These are phyloP conservation scores for Starmera quercuum DNA, from an alignment of 805 yeast species.

Conservation along the genomic window DNA sequence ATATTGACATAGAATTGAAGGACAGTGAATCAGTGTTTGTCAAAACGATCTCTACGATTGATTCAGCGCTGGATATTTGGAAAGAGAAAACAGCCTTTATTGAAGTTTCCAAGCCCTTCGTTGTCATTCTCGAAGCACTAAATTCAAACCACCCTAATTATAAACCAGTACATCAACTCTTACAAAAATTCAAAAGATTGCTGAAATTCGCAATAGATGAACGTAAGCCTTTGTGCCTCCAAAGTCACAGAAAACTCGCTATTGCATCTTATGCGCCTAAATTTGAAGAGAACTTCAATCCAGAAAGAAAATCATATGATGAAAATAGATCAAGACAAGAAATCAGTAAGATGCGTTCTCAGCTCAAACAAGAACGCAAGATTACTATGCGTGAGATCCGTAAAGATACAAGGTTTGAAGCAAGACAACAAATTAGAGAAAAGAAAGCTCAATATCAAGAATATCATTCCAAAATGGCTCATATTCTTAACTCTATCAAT, in stretches of 20 bases:
- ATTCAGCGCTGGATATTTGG: constrained; percentile 38
- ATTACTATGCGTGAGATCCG: constrained; percentile 84
- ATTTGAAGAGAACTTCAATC: constrained; percentile 93
- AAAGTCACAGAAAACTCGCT: constrained; percentile 76
- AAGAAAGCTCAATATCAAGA: constrained; percentile 68
- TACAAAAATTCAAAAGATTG: constrained; percentile 41
- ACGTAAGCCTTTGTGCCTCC: constrained; percentile 69
- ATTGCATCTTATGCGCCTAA: constrained; percentile 83
- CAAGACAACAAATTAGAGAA: constrained; percentile 74
- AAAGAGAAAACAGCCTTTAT: constrained; percentile 53
- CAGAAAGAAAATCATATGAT: constrained; percentile 89
- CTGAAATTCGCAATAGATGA: constrained; percentile 38
- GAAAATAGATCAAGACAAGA: constrained; percentile 77
- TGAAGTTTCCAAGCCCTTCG: constrained; percentile 49
- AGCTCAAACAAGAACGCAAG: constrained; percentile 88
- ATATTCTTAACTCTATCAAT: constrained; percentile 76
- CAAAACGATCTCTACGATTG: constrained; percentile 24
- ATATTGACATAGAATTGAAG: constrained; percentile 22
- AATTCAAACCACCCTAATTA: constrained; percentile 27
- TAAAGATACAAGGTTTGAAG: constrained; percentile 78
- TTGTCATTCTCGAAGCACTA: constrained; percentile 33
- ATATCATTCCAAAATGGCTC: constrained; percentile 87
- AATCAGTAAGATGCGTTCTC: constrained; percentile 70
- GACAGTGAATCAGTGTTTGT: constrained; percentile 15
- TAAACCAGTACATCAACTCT: constrained; percentile 24